Evolutionary conservation across 306 rosid species (phyloP).

Genomic region (Casuarina glauca): DNA sequence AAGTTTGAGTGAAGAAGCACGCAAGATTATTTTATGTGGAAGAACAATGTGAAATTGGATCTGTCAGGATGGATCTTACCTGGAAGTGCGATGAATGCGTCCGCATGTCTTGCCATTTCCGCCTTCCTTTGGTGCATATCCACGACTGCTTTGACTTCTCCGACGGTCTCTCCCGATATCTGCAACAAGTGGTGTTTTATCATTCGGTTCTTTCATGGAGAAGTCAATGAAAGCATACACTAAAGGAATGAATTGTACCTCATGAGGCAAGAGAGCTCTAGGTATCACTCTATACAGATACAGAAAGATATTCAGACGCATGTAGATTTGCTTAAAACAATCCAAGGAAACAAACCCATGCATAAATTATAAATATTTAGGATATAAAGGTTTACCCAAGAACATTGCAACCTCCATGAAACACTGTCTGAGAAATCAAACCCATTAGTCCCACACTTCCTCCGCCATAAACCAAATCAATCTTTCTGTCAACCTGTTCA

Average conservation of each 20-base stretch:
- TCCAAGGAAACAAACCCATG: neutral
- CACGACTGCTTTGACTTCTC: slow-evolving; percentile 55
- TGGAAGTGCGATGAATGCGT: slow-evolving; percentile 73
- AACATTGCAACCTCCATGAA: slow-evolving; percentile 64
- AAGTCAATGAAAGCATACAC: slow-evolving; percentile 6
- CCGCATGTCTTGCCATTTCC: slow-evolving; percentile 65
- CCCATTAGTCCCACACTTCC: slow-evolving; percentile 75
- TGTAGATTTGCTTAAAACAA: neutral
- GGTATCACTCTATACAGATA: slow-evolving; percentile 58
- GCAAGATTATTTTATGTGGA: neutral
- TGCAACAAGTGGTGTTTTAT: slow-evolving; percentile 31
- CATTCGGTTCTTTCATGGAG: neutral
- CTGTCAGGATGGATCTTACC: slow-evolving; percentile 28
- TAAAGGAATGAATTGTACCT: slow-evolving; percentile 43
- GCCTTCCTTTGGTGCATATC: slow-evolving; percentile 72
- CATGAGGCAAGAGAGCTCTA: slow-evolving; percentile 50
- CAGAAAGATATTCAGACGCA: slow-evolving; percentile 17
- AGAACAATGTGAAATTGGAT: no score
- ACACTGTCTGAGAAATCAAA: slow-evolving; percentile 57
- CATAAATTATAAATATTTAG: neutral
- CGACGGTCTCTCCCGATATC: slow-evolving; percentile 59
- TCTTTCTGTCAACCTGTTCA: slow-evolving; percentile 50
- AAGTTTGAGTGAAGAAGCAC: slow-evolving; percentile 1
- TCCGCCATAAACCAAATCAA: slow-evolving; percentile 73
- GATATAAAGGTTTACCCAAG: slow-evolving; percentile 48